These are phyloP conservation scores for Euphorbia peplus DNA, from an alignment of 345 rosid genomes.

Conservation along the genomic window DNA sequence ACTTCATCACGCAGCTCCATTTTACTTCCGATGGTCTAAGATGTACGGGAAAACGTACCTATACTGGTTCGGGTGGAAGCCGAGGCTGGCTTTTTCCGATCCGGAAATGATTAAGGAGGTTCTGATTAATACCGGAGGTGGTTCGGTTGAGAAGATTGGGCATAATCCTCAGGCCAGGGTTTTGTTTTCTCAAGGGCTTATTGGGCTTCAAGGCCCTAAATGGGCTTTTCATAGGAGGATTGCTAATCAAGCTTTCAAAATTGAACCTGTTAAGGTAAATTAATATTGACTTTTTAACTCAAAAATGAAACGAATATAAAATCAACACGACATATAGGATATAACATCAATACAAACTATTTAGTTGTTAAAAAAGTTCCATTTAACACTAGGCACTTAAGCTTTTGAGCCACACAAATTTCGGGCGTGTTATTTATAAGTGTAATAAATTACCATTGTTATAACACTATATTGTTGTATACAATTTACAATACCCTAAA, in stretches of 20 bases:
- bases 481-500: no score
- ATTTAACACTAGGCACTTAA: no score
- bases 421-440: no score
- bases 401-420: no score
- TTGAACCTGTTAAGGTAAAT: slow-evolving; percentile 69
- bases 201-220: slow-evolving; percentile 53
- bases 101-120: slow-evolving; percentile 60
- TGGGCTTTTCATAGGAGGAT: slow-evolving; percentile 74
- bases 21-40: slow-evolving; percentile 54
- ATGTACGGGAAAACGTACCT: slow-evolving; percentile 57
- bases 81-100: slow-evolving; percentile 62
- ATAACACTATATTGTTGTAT: no score
- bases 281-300: no score
- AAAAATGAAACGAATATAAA: no score
- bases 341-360: no score
- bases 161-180: slow-evolving; percentile 52
- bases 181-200: slow-evolving; percentile 69
- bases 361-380: no score
- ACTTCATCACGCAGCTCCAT: slow-evolving; percentile 50
- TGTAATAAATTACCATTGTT: no score
- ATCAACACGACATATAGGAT: no score
- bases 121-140: slow-evolving; percentile 38
- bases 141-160: slow-evolving; percentile 37
- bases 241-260: slow-evolving; percentile 53
- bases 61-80: slow-evolving; percentile 73